Base-by-base conservation (phyloP, 495 filamentous ascomycete genomes). In the Cercophora scortea region DNA sequence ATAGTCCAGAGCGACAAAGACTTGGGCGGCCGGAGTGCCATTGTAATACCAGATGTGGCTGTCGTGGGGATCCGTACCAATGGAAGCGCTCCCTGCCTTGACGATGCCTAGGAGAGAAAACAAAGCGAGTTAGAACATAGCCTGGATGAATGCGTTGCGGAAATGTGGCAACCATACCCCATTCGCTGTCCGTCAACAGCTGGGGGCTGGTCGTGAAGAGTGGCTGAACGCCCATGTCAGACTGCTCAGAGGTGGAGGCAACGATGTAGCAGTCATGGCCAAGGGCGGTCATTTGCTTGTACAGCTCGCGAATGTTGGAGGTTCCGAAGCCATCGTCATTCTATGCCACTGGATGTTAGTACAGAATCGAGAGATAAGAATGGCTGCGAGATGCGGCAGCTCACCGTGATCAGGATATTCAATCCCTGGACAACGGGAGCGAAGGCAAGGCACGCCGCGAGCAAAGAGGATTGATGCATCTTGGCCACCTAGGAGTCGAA, bases 11-110 rank as follows among this genome's bases (percentile, higher is more conserved):
- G 64, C 69, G n/a, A 73, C 60, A 39, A 71, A 55, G 4, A 64
- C 62, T 43, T 67, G 69, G 1, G 71, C 61, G 0, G 63, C 63
- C 1, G 72, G 64, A 8, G 72, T 74, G 18, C 72, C 72, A 43
- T 76, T 71, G 57, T 74, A 76, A 47, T 76, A 74, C 68, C 69
- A 76, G 41, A 76, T 72, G 51, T 71, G 65, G 47, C 47, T 47
- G 55, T 76, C 68, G 8, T 56, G 58, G 9, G 70, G 68, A 43
- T 74, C 72, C 12, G 55, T 53, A 4, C 72, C 71, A 8, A 69
- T 15, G 1, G 61, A 57, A 3, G 54, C 49, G n/a, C 51, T 52
- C 1, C 57, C 61, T 4, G 55, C 63, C 32, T 66, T 66, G 51
- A 74, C 52, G 17, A 72, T 48, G 43, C 57, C 61, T 63, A 38